Evolutionary conservation across 1,284 basidiomycete species (phyloP), one percentile per base, ranked within the genome.

Genomic region (Thelephora terrestris): DNA sequence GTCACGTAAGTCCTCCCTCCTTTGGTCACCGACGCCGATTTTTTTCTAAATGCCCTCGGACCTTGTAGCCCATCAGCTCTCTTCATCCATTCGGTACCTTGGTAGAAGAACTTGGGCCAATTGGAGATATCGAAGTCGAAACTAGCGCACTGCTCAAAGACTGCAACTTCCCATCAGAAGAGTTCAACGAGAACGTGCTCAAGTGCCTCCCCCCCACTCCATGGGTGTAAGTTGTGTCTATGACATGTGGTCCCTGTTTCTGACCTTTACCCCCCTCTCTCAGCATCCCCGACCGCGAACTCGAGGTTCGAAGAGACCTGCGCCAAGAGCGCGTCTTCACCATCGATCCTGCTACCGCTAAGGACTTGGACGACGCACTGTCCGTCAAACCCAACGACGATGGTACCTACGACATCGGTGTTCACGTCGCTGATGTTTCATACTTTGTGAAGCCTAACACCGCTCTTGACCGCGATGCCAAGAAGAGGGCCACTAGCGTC

Each of bases 1-100:
- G 96, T 75, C 84, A 91, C 61, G 82, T 89, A 63, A 57, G 84
- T 73, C 18, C 12, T 44, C 21, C 34, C 47, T 34, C n/a, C n/a
- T n/a, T n/a, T n/a, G n/a, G n/a, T n/a, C n/a, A n/a, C n/a, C n/a
- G n/a, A n/a, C n/a, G n/a, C n/a, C n/a, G n/a, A n/a, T 47, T 50
- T 38, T 23, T 46, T 42, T 50, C 34, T 21, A 17, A 16, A 34
- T 45, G 20, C 25, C 46, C 53, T 51, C 47, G 40, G 25, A 51
- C 20, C 55, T 45, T 52, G 37, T 56, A 88, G 85, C 85, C 86
- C 44, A 91, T 91, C 63, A 96, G 92, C 57, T 97, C 93, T 46
- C 78, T 99, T 34, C 96, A 99, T 76, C 96, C 96, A 17, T 99
- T 99, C 65, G 96, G 96, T 53, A 96, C 95, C 29, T 74, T 99